Conservation (phyloP, 1,284 basidiomycete species). For the Grifola frondosa region DNA sequence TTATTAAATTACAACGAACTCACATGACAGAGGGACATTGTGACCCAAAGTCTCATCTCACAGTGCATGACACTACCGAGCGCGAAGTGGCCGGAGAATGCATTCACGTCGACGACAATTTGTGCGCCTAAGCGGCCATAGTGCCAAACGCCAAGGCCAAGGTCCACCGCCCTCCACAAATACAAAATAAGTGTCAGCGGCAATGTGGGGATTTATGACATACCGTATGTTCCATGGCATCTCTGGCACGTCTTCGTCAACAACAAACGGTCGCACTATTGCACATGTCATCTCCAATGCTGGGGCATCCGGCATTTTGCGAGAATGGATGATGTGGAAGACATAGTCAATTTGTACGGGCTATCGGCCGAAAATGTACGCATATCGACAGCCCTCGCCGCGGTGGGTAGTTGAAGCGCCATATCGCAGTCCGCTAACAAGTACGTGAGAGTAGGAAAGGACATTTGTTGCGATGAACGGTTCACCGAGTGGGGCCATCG, state of each 20-base stretch:
- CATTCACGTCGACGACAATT: background rate
- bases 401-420: background rate
- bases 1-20: background rate
- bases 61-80: background rate
- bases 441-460: background rate
- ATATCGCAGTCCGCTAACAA: background rate
- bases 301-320: background rate
- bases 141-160: background rate
- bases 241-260: background rate
- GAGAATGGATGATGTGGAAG: background rate
- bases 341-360: background rate
- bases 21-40: slow-evolving; percentile 1
- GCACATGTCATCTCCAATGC: background rate
- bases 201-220: background rate
- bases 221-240: background rate
- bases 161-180: background rate
- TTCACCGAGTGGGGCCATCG: too few relatives aligned
- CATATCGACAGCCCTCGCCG: background rate
- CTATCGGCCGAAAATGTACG: background rate
- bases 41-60: background rate
- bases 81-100: background rate
- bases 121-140: background rate
- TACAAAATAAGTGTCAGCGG: background rate
- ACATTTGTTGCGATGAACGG: background rate
- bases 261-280: background rate